Evolutionary conservation across 306 rosid species (phyloP).

Genomic region (Corylus heterophylla): DNA sequence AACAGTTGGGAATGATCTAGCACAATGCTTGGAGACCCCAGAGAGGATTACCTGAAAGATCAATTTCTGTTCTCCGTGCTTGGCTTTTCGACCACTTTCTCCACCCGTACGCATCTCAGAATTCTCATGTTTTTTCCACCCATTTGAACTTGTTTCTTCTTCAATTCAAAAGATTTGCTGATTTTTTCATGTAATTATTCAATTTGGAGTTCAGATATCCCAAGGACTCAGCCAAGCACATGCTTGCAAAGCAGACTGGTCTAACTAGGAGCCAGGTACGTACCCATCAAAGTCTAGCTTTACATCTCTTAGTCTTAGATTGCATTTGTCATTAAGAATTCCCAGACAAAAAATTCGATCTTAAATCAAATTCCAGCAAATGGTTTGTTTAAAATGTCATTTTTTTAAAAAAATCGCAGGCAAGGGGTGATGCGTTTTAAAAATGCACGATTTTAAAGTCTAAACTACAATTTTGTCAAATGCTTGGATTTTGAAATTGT

Average conservation of each 20-base stretch:
- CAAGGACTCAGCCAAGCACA: conserved; percentile 90
- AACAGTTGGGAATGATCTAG: conserved; percentile 96
- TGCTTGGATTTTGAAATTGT: too few species aligned
- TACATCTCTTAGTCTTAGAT: too few species aligned
- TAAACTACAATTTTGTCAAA: too few species aligned
- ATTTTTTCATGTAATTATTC: conserved; percentile 14
- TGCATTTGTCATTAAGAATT: too few species aligned
- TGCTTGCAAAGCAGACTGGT: conserved; percentile 97
- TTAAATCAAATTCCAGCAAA: too few species aligned
- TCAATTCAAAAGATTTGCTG: not conserved
- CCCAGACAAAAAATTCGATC: too few species aligned
- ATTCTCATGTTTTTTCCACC: not conserved
- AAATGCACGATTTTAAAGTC: too few species aligned
- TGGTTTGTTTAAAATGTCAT: too few species aligned
- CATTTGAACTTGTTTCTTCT: conserved; percentile 1
- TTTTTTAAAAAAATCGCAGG: too few species aligned
- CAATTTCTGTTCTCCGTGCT: conserved; percentile 95
- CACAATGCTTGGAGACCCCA: conserved; percentile 99
- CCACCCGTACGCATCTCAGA: conserved; percentile 70
- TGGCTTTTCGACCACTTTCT: conserved; percentile 99
- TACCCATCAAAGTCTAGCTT: too few species aligned
- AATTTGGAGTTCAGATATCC: conserved; percentile 66
- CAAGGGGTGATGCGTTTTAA: too few species aligned
- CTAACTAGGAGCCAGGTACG: conserved; percentile 94
- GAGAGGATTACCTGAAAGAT: conserved; percentile 92